These are phyloP conservation scores for Hysterium pulicare DNA, from an alignment of 2,329 filamentous ascomycete genomes.

Conservation along the genomic window DNA sequence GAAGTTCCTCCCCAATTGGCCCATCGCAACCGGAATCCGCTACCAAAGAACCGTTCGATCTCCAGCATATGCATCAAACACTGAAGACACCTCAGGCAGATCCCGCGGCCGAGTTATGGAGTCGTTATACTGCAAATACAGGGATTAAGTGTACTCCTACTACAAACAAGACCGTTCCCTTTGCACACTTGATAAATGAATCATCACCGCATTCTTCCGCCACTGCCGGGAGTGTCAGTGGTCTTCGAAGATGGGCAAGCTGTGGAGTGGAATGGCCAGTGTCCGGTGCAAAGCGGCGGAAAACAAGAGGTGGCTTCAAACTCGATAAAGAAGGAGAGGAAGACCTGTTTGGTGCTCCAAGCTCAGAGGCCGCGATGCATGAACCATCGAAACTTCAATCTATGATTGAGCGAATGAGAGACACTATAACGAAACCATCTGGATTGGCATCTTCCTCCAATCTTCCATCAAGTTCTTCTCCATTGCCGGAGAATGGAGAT, in stretches of 20 bases:
- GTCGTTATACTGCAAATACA: constrained; percentile 38
- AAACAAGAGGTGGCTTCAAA: constrained; percentile 32
- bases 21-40: constrained; percentile 36
- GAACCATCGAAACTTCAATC: constrained; percentile 27
- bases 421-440: constrained; percentile 38
- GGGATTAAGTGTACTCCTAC: constrained; percentile 36
- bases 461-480: constrained; percentile 47
- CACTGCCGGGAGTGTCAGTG: constrained; percentile 44
- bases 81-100: constrained; percentile 46
- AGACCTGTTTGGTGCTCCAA: constrained; percentile 28
- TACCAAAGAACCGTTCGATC: constrained; percentile 20
- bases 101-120: constrained; percentile 47
- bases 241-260: constrained; percentile 49
- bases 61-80: constrained; percentile 18
- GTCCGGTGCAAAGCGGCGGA: constrained; percentile 41
- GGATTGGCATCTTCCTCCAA: constrained; percentile 18
- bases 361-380: constrained; percentile 29
- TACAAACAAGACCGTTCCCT: constrained; percentile 35
- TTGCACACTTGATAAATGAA: constrained; percentile 45
- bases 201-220: constrained; percentile 45
- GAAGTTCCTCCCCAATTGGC: constrained; percentile 45
- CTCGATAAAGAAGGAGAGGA: constrained; percentile 21
- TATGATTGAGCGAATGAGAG: constrained; percentile 44
- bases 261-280: constrained; percentile 49
- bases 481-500: constrained; percentile 37